Conservation (phyloP, 371 early-diverging fungal species). For the Furculomyces boomerangus region DNA sequence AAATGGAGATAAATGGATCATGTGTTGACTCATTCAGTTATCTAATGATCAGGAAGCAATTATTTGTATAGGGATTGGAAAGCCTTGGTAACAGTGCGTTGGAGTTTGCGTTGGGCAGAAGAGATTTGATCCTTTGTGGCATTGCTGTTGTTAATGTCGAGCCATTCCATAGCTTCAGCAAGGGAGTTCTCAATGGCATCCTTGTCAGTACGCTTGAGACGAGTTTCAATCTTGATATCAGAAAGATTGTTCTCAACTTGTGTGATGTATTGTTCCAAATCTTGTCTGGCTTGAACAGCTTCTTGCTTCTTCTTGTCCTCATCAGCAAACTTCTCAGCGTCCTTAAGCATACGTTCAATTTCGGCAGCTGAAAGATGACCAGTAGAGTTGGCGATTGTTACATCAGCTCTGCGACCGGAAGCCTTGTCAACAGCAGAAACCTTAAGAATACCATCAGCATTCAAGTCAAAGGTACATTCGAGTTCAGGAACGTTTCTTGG, state of each 20-base stretch:
- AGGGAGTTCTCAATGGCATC: conserved; percentile 77
- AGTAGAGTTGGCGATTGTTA: conserved; percentile 96
- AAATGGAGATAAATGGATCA: too few relatives aligned
- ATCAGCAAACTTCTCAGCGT: conserved; percentile 89
- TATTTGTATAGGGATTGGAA: conserved; percentile 20
- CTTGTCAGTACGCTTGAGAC: conserved; percentile 58
- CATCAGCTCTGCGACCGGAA: conserved; percentile 86
- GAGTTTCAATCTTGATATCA: conserved; percentile 20
- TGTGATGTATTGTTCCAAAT: conserved; percentile 78
- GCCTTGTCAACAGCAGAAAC: conserved; percentile 92
- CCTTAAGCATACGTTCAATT: conserved; percentile 89
- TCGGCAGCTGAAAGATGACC: conserved; percentile 94
- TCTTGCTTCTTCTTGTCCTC: conserved; percentile 82
- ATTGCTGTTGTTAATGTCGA: conserved; percentile 56
- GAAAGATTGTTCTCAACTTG: conserved; percentile 31
- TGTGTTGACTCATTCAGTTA: too few relatives aligned
- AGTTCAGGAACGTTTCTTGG: conserved; percentile 96
- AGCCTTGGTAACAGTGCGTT: conserved; percentile 61
- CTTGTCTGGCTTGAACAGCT: conserved; percentile 80
- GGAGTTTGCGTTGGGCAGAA: conserved; percentile 80
- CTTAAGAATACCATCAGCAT: conserved; percentile 96
- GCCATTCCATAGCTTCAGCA: conserved; percentile 64
- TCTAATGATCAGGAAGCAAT: neutral
- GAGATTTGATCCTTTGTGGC: conserved; percentile 75
- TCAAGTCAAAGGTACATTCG: conserved; percentile 95